Conservation (phyloP, 1,284 basidiomycete species). For the Cutaneotrichosporon cutaneum region DNA sequence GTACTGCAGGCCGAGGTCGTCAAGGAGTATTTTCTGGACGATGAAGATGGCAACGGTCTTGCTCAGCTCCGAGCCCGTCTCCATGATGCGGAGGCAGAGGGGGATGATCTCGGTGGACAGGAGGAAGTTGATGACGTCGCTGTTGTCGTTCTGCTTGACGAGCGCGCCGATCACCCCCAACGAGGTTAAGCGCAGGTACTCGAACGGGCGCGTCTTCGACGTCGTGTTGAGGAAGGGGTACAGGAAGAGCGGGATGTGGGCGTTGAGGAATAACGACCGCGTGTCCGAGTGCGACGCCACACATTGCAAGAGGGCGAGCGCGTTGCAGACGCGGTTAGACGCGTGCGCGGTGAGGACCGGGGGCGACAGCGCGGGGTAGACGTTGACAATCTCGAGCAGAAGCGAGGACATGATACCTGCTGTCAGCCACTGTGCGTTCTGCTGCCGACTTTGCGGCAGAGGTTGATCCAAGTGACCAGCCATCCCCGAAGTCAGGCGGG, state of each 20-base stretch:
- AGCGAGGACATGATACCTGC: conserved; percentile 97
- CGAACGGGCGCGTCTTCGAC: conserved; percentile 97
- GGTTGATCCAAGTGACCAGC: background rate
- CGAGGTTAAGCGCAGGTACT: conserved; percentile 95
- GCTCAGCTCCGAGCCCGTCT: conserved; percentile 97
- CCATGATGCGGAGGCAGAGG: conserved; percentile 98
- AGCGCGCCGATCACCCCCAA: conserved; percentile 97
- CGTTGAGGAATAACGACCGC: conserved; percentile 84
- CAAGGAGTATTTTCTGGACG: conserved; percentile 97
- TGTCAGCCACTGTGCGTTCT: conserved; percentile 2
- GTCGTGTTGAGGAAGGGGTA: conserved; percentile 99
- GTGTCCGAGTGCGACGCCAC: conserved; percentile 95
- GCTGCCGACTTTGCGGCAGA: background rate
- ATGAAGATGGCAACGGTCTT: conserved; percentile 99
- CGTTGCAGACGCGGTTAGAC: conserved; percentile 99
- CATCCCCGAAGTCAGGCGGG: background rate
- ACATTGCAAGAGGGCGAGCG: conserved; percentile 93
- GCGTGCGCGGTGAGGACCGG: conserved; percentile 96
- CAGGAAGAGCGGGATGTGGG: conserved; percentile 97
- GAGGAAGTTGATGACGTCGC: conserved; percentile 97
- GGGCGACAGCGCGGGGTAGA: conserved; percentile 93
- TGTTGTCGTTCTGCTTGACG: conserved; percentile 99
- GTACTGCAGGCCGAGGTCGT: conserved; percentile 96
- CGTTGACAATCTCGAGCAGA: conserved; percentile 96
- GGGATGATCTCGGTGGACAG: conserved; percentile 99